Evolutionary conservation across 345 rosid genomes (phyloP).

Genomic region (Eucalyptus pauciflora): DNA sequence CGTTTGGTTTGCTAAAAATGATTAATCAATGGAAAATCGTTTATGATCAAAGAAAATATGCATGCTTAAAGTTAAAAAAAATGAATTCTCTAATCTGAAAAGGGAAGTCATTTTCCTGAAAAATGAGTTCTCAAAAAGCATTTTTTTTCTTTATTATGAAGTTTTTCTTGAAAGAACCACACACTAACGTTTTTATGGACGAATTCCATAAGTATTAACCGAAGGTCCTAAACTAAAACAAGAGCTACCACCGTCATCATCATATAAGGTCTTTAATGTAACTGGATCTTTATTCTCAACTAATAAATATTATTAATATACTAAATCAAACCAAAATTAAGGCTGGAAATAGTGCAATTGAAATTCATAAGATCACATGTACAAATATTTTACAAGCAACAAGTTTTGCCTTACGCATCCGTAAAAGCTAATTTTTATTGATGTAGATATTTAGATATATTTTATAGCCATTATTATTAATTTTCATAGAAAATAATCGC

Average conservation of each 20-base stretch:
- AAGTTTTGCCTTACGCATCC: background rate
- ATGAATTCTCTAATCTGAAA: too few relatives aligned
- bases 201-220: background rate
- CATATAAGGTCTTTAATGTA: background rate
- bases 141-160: fast-evolving
- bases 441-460: too few relatives aligned
- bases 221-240: background rate
- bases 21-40: too few relatives aligned
- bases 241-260: background rate
- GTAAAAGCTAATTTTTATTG: background rate
- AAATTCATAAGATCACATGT: background rate
- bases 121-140: too few relatives aligned
- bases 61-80: too few relatives aligned
- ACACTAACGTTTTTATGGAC: background rate
- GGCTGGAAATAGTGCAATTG: background rate
- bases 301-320: background rate
- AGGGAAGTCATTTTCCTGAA: too few relatives aligned
- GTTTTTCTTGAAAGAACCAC: too few relatives aligned
- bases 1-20: too few relatives aligned
- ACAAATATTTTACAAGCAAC: fast-evolving
- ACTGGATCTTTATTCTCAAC: background rate
- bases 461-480: too few relatives aligned
- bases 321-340: background rate
- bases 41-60: too few relatives aligned
- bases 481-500: too few relatives aligned